Percentiles rank a stretch among this genome's conserved stretches.
Conservation (phyloP, 2,329 filamentous ascomycete genomes). For the Plenodomus tracheiphilus region DNA sequence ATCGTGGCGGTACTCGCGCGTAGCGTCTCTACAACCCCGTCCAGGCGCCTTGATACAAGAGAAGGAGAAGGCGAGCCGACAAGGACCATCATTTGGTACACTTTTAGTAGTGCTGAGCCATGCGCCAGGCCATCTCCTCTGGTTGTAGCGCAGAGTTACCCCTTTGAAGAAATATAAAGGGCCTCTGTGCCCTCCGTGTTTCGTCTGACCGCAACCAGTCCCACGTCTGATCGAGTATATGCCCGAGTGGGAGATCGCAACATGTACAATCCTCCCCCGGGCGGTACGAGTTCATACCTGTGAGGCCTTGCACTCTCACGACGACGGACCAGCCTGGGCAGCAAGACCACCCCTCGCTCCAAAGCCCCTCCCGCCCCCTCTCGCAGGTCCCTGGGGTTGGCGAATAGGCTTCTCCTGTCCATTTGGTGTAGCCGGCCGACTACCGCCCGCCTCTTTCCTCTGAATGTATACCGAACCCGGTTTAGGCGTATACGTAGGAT, state of each 20-base stretch:
- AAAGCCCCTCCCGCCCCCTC: conserved; percentile 79
- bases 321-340: conserved; percentile 21
- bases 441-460: conserved; percentile 50
- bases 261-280: background rate
- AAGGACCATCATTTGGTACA: too few relatives aligned
- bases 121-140: too few relatives aligned
- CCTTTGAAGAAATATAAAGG: too few relatives aligned
- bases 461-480: conserved; percentile 57
- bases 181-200: background rate
- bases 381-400: conserved; percentile 74
- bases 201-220: background rate
- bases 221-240: background rate
- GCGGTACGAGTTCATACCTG: background rate
- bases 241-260: background rate
- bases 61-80: too few relatives aligned
- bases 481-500: conserved; percentile 71
- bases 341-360: conserved; percentile 58
- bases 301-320: conserved; percentile 6
- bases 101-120: too few relatives aligned
- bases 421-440: conserved; percentile 56
- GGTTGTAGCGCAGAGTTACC: too few relatives aligned
- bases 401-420: conserved; percentile 72
- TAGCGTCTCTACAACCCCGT: too few relatives aligned
- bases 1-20: too few relatives aligned
- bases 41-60: too few relatives aligned